Conservation (phyloP, 495 filamentous ascomycete genomes). For the Durotheca rogersii region DNA sequence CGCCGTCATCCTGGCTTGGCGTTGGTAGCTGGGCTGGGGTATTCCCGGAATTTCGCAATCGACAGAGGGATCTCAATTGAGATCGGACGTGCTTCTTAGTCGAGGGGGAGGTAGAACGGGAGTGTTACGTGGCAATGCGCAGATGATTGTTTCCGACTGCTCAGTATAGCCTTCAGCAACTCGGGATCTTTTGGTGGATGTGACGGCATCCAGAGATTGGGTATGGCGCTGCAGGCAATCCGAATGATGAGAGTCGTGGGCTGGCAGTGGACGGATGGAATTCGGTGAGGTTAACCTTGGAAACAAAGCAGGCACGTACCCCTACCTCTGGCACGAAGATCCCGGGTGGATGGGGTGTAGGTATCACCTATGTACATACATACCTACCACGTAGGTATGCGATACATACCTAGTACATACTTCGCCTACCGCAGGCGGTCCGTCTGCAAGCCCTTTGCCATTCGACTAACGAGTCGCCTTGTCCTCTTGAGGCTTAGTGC, state of each 20-base stretch:
- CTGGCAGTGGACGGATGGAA: too few relatives aligned
- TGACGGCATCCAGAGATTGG: not conserved
- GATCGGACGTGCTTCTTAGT: slow-evolving; percentile 20
- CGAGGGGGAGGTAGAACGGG: not conserved
- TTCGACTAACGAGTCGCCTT: slow-evolving; percentile 22
- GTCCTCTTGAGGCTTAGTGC: slow-evolving; percentile 25
- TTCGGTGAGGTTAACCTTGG: too few relatives aligned
- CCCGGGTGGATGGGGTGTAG: not conserved
- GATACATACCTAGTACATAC: not conserved
- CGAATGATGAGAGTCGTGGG: not conserved
- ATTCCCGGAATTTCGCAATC: slow-evolving; percentile 36
- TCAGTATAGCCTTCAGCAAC: not conserved
- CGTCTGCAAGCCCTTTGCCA: slow-evolving; percentile 27
- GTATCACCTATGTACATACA: not conserved
- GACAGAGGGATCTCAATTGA: slow-evolving; percentile 27
- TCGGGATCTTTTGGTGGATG: too few relatives aligned
- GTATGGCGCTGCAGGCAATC: not conserved
- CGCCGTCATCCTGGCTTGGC: slow-evolving; percentile 32
- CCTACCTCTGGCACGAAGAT: not conserved
- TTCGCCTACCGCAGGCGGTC: not conserved
- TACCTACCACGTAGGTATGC: not conserved
- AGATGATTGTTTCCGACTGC: not conserved
- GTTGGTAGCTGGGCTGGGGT: slow-evolving; percentile 27
- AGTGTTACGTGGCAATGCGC: not conserved
- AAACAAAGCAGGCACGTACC: too few relatives aligned